Base-by-base conservation (phyloP, 805 yeast genomes). In the Metschnikowia henanensis region DNA sequence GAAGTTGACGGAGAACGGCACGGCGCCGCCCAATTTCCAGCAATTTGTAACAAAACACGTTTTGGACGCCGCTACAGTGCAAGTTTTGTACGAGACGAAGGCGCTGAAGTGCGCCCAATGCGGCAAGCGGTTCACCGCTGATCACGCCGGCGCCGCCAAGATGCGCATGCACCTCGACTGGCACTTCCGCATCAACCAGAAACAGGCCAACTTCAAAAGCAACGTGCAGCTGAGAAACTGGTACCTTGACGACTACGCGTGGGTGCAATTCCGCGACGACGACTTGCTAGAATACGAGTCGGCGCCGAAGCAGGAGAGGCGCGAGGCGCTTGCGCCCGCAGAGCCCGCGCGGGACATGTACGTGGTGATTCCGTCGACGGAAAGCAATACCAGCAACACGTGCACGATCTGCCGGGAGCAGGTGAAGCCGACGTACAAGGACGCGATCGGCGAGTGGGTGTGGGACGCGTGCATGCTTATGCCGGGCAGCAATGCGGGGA, bases 151-250 rank as follows among this genome's bases (percentile, higher is more conserved):
- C 13, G 64, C 64, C 5, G 65, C 66, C 37, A 77, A 77, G 46
- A 78, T 69, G 45, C 55, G 83, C 39, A 73, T 79, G 15, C 99
- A 94, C 65, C 68, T 89, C 52, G 99, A 92, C 64, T 92, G 97
- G 97, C 98, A 92, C 70, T 90, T 89, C 70, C 78, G 98, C 55
- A 85, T 88, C 34, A 92, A 89, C 63, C 88, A 87, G 60, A 83
- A 85, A 56, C 70, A 87, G 37, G 52, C 66, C 19, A 53, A 59
- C 34, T 52, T 48, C 25, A 53, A 59, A 18, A 44, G 55, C 13
- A 56, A 63, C 19, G 81, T 84, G 34, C 91, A 87, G 59, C 83
- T 87, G 32, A 71, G 97, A 55, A 77, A 82, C 53, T 91, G 96
- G 95, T 91, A 82, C 61, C 65, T 90, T 47, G 81, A 80, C 49